Conservation (phyloP, 495 filamentous ascomycete genomes). For the Clavariopsis aquatica region DNA sequence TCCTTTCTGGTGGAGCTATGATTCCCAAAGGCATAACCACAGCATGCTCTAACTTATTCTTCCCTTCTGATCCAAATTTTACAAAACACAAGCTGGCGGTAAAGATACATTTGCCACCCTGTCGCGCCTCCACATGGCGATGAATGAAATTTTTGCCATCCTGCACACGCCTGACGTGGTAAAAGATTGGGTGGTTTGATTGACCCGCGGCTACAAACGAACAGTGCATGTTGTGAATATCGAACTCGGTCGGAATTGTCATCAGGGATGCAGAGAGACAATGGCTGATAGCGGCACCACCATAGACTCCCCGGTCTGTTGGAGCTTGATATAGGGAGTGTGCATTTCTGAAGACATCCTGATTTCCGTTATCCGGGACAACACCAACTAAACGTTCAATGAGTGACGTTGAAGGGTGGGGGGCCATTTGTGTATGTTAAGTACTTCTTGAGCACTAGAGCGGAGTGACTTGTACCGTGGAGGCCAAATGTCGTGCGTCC, state of each 20-base stretch:
- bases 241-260: conserved; percentile 76
- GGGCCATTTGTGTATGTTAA: not conserved
- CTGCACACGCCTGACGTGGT: conserved; percentile 84
- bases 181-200: conserved; percentile 77
- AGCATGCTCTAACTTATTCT: conserved; percentile 61
- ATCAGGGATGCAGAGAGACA: conserved; percentile 80
- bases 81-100: conserved; percentile 87
- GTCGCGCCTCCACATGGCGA: conserved; percentile 88
- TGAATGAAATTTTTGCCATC: conserved; percentile 84
- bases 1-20: not conserved
- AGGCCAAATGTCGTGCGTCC: no score
- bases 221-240: conserved; percentile 92
- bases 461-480: not conserved
- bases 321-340: conserved; percentile 82
- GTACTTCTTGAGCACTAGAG: not conserved
- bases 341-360: conserved; percentile 77
- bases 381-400: not conserved
- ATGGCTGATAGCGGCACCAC: conserved; percentile 88
- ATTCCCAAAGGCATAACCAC: conserved; percentile 53
- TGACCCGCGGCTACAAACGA: conserved; percentile 93
- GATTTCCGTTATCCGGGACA: not conserved
- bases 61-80: conserved; percentile 62
- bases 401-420: not conserved
- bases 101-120: conserved; percentile 83
- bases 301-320: conserved; percentile 86